Evolutionary conservation across 2,329 filamentous ascomycete species (phyloP).

Genomic region (Fusarium longipes): DNA sequence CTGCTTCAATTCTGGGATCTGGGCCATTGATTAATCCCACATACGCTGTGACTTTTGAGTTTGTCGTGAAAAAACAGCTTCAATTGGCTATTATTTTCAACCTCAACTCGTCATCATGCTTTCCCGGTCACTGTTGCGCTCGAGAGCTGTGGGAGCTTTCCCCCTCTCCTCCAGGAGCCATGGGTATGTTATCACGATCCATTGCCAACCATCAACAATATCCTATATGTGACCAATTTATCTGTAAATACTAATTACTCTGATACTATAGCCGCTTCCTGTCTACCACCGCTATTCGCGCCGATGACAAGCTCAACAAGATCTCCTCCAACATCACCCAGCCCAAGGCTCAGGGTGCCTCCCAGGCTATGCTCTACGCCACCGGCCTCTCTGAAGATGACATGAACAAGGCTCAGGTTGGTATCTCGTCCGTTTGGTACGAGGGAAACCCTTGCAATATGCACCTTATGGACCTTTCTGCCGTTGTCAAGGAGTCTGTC

Average conservation of each 20-base stretch:
- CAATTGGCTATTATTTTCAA: constrained; percentile 37
- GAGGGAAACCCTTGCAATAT: constrained; percentile 99
- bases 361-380: constrained; percentile 98
- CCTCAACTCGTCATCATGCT: constrained; percentile 44
- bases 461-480: constrained; percentile 92
- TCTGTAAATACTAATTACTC: constrained; percentile 2
- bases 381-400: constrained; percentile 88
- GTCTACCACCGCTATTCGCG: constrained; percentile 61
- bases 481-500: constrained; percentile 73
- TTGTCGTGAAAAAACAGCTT: constrained; percentile 18
- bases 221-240: neutral
- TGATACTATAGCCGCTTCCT: constrained; percentile 59
- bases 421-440: constrained; percentile 98
- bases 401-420: constrained; percentile 96
- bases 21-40: constrained; percentile 15
- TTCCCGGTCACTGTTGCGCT: constrained; percentile 45
- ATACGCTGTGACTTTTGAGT: constrained; percentile 15
- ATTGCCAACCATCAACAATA: neutral
- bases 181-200: constrained; percentile 40
- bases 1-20: constrained; percentile 14
- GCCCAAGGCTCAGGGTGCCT: constrained; percentile 97
- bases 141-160: constrained; percentile 46
- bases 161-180: constrained; percentile 39
- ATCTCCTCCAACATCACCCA: constrained; percentile 89
- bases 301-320: constrained; percentile 78